Evolutionary conservation across 306 rosid genomes (phyloP).

Genomic region (Medicago truncatula): MtrunA17r5.0-ANR NC_053046.1:11291001-11291500

Average conservation of each 20-base stretch:
- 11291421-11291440: background rate
- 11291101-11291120: constrained; percentile 22
- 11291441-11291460: background rate
- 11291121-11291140: constrained; percentile 34
- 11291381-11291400: constrained; percentile 10
- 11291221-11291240: constrained; percentile 88
- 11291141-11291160: constrained; percentile 21
- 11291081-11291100: constrained; percentile 24
- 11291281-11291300: constrained; percentile 16
- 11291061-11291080: constrained; percentile 17
- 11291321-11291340: constrained; percentile 9
- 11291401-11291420: background rate
- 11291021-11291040: constrained; percentile 20
- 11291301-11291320: constrained; percentile 21
- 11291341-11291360: constrained; percentile 31
- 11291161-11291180: constrained; percentile 55
- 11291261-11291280: constrained; percentile 31
- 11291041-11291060: constrained; percentile 37
- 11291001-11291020: constrained; percentile 1
- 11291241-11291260: constrained; percentile 24
- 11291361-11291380: background rate
- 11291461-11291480: constrained; percentile 11
- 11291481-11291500: constrained; percentile 7
- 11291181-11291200: constrained; percentile 97
- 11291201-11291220: constrained; percentile 97